Base-by-base conservation (phyloP, 768 basidiomycete genomes). In the Tremella yokohamensis region DNA sequence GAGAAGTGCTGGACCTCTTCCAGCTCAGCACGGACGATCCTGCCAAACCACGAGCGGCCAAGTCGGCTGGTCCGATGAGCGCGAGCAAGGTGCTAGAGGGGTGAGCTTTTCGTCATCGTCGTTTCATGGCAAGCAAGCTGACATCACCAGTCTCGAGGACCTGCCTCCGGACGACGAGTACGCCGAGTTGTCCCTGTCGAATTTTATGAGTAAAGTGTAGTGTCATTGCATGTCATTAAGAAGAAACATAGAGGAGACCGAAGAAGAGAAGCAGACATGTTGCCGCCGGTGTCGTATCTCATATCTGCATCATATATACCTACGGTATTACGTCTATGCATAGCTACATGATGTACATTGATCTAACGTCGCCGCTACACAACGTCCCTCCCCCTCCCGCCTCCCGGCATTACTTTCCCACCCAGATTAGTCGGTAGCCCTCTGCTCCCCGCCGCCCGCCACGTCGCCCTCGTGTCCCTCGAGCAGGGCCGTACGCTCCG, bases 1-100 rank as follows among this genome's bases (percentile, higher is more conserved):
- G 97, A 72, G 85, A 92, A 54, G 93, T 99, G 20, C 80, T 99
- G 22, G 96, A 98, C 76, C 82, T 99, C 38, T 98, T 99, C 82
- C 82, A 74, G 54, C 69, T 73, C 16, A 70, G 84, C 9, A 78
- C 81, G 39, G 87, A 89, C 54, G 89, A 90, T 49, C 56, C 60
- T 39, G 59, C 11, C 18, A 68, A 62, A 54, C n/a, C n/a, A 16
- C n/a, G 42, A 45, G 40, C 38, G 25, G 52, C 47, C 16, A 58
- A 58, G 38, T 73, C 79, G 8, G 38, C 49, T 51, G 84, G 85
- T 26, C 81, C 86, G 38, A 77, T 83, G 54, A 84, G 81, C 52
- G 88, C 89, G 70, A 94, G 89, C 80, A 89, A 87, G 72, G 80
- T 94, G 29, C 79, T 97, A 20, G 86, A 87, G 51, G 93, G 91